These are phyloP conservation scores for Hypoxylon crocopeplum DNA, from an alignment of 495 filamentous ascomycete genomes.

Conservation along the genomic window DNA sequence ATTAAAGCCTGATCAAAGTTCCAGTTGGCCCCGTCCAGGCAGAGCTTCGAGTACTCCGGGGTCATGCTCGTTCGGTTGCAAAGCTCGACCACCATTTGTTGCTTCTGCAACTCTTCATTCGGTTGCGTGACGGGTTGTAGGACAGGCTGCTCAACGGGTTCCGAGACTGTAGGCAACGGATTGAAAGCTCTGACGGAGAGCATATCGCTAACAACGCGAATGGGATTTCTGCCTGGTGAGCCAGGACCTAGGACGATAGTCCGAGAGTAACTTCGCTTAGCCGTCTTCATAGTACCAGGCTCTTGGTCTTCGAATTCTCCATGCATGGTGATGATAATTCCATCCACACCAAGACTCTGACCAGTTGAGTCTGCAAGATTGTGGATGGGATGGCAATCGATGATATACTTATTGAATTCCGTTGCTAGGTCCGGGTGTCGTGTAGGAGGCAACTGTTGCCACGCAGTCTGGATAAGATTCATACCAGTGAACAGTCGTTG, in stretches of 20 bases:
- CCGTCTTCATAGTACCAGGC: conserved; percentile 53
- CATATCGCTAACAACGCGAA: conserved; percentile 84
- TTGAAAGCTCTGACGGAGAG: conserved; percentile 70
- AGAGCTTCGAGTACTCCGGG: conserved; percentile 71
- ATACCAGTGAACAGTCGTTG: conserved; percentile 69
- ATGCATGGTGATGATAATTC: conserved; percentile 79
- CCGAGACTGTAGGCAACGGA: conserved; percentile 44
- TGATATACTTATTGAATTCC: conserved; percentile 71
- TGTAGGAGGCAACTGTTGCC: conserved; percentile 74
- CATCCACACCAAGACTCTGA: conserved; percentile 71
- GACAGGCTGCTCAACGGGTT: conserved; percentile 12
- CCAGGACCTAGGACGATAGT: conserved; percentile 85
- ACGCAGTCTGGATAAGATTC: conserved; percentile 70
- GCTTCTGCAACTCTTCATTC: conserved; percentile 59
- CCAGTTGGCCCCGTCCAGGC: conserved; percentile 74
- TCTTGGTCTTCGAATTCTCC: conserved; percentile 83
- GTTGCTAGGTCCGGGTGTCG: conserved; percentile 72
- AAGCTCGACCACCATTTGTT: conserved; percentile 69
- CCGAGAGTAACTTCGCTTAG: conserved; percentile 81
- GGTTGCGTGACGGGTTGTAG: neutral
- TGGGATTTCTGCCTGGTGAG: conserved; percentile 58
- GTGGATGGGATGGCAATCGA: conserved; percentile 81
- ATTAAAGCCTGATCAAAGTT: conserved; percentile 71
- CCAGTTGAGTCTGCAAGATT: conserved; percentile 75
- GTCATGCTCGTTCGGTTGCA: conserved; percentile 75